Evolutionary conservation across 192 early-diverging fungal genomes (phyloP).

Genomic region (Coemansia biformis): DNA sequence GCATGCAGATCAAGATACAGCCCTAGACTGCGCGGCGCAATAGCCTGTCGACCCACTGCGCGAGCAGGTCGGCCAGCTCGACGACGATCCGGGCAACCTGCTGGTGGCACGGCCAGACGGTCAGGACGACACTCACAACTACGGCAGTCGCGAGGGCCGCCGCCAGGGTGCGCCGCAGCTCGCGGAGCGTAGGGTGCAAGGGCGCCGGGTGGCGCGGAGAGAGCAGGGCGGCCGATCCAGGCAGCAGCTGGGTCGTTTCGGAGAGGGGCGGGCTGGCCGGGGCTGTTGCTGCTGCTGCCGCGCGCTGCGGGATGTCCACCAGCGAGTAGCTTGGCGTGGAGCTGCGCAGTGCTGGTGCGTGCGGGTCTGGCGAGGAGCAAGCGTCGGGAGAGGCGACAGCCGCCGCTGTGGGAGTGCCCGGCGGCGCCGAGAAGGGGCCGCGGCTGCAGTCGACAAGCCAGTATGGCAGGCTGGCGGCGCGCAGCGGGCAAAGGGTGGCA

Average conservation of each 20-base stretch:
- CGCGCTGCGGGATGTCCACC: conserved; percentile 12
- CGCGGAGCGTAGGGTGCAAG: background rate
- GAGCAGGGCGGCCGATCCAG: background rate
- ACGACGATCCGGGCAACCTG: conserved; percentile 17
- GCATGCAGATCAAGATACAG: too few species aligned
- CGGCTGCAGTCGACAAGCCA: conserved; percentile 40
- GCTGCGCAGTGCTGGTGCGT: background rate
- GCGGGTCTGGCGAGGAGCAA: conserved; percentile 1
- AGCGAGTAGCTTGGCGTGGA: background rate
- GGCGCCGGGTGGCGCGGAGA: background rate
- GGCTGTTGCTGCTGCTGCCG: too few species aligned
- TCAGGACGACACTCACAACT: conserved; percentile 13
- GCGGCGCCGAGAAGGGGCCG: conserved; percentile 6
- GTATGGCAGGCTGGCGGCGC: conserved; percentile 22
- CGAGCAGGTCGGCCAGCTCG: conserved; percentile 33
- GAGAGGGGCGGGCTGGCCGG: background rate
- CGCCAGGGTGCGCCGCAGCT: conserved; percentile 1
- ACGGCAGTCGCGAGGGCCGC: conserved; percentile 11
- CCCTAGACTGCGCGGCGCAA: too few species aligned
- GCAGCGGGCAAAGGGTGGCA: conserved; percentile 10
- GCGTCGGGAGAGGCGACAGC: background rate
- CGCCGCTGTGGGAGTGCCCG: too few species aligned
- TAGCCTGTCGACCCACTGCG: conserved; percentile 35
- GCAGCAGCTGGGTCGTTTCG: conserved; percentile 18
- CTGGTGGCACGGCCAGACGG: conserved; percentile 30